These are phyloP conservation scores for Phytophthora sojae DNA, from an alignment of 352 stramenopile genomes.

Conservation along the genomic window DNA sequence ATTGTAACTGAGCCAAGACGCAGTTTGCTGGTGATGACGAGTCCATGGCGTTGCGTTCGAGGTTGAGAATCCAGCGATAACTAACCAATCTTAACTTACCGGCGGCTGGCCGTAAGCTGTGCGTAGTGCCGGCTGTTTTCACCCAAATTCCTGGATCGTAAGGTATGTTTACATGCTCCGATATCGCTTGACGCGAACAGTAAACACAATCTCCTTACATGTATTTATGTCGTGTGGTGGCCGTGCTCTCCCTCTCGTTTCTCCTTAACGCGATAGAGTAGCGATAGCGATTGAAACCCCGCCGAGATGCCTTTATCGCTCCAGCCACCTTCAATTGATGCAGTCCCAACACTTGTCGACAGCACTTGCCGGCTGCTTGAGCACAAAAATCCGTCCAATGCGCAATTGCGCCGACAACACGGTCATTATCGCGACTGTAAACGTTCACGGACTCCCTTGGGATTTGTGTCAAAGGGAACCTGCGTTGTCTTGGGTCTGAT, in stretches of 20 bases:
- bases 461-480: no score
- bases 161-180: neutral
- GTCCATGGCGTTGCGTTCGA: neutral
- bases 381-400: neutral
- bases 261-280: no score
- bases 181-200: neutral
- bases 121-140: neutral
- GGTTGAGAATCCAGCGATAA: conserved; percentile 16
- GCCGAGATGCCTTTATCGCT: no score
- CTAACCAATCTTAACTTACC: conserved; percentile 11
- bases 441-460: neutral
- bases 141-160: no score
- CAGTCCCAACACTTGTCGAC: no score
- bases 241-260: no score
- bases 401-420: conserved; percentile 4
- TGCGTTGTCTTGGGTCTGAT: no score
- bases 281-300: no score
- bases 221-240: no score
- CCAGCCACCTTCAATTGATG: no score
- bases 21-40: neutral
- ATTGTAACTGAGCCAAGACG: neutral
- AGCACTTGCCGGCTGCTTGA: no score
- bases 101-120: conserved; percentile 15
- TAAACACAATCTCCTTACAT: no score
- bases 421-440: conserved; percentile 5